Evolutionary conservation across 306 rosid species (phyloP).

Genomic region (Gillenia trifoliata): DNA sequence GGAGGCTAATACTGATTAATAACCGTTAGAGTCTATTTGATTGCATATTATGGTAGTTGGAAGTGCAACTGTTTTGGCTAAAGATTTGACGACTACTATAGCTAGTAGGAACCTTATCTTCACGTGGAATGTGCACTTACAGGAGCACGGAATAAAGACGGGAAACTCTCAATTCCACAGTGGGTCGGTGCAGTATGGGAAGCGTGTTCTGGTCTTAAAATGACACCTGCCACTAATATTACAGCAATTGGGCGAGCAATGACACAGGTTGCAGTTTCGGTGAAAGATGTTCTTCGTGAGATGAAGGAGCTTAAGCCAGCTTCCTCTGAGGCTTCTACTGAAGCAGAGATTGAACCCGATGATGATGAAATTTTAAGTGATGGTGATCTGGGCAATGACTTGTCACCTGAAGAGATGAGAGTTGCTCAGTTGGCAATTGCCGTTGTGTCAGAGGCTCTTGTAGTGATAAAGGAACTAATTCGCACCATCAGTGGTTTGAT

Average conservation of each 20-base stretch:
- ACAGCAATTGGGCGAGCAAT: constrained; percentile 80
- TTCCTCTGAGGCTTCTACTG: constrained; percentile 30
- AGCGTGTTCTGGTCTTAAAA: constrained; percentile 73
- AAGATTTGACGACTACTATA: neutral
- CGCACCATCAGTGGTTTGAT: constrained; percentile 70
- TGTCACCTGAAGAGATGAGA: constrained; percentile 84
- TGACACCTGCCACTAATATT: constrained; percentile 71
- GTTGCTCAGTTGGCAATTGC: constrained; percentile 51
- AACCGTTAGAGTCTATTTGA: too few species aligned
- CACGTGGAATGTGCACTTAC: constrained; percentile 26
- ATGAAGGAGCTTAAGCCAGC: constrained; percentile 82
- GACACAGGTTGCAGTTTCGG: constrained; percentile 76
- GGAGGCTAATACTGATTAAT: neutral
- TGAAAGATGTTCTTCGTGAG: constrained; percentile 92
- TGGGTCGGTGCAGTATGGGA: constrained; percentile 86
- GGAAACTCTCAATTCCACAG: constrained; percentile 50
- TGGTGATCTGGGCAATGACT: constrained; percentile 74
- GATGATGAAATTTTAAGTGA: constrained; percentile 45
- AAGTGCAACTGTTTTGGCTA: neutral
- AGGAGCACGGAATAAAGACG: constrained; percentile 49
- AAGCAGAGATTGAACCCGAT: constrained; percentile 23
- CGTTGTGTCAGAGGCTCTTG: constrained; percentile 56
- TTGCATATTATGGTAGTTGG: neutral
- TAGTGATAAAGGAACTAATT: constrained; percentile 63
- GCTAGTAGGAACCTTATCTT: constrained; percentile 15